Base-by-base conservation (phyloP, 1,284 basidiomycete genomes). In the Somion occarium region DNA sequence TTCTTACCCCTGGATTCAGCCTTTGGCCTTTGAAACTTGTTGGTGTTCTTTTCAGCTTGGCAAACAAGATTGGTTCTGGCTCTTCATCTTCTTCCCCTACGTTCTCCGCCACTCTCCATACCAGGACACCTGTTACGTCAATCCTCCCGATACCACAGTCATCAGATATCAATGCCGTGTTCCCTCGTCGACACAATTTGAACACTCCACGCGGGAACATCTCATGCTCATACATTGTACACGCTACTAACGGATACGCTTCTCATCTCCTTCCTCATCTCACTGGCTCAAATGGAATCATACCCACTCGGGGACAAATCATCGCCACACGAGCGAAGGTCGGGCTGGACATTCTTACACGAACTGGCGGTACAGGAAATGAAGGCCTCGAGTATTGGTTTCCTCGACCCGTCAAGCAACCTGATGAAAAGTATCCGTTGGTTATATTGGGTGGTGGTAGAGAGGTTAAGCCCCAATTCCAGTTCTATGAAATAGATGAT, bases 201-300 rank as follows among this genome's bases (percentile, higher is more conserved):
- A 59, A 64, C 3, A 91, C 88, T 0, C 78, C 79, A 0, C 76
- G 87, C 26, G 88, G 89, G 2, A 46, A 62, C 0, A 62, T 90
- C 19, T 37, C 64, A 1, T 84, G 85, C 55, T 67, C 74, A 9
- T 79, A 80, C 53, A 73, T 93, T 37, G 65, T 93, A 0, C 89
- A 93, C 59, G 88, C 90, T 0, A 91, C 88, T 3, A 93, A 93
- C 59, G 91, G 69, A 0, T 91, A 93, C 53, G 79, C 82, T 0
- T 79, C 82, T 1, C 76, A 88, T 59, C 78, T 78, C 24, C 73
- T 91, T 11, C 82, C 85, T 0, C 75, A 81, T 50, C 62, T 88
- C 27, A 62, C 73, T 1, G 82, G 82, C 0, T 70, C 74, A 2
- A 49, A 59, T 0, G 78, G 78, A 0, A 83, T 93, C 53, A 70